Base-by-base conservation (phyloP, 2,329 filamentous ascomycete genomes). In the Orbilia blumenaviensis region DNA sequence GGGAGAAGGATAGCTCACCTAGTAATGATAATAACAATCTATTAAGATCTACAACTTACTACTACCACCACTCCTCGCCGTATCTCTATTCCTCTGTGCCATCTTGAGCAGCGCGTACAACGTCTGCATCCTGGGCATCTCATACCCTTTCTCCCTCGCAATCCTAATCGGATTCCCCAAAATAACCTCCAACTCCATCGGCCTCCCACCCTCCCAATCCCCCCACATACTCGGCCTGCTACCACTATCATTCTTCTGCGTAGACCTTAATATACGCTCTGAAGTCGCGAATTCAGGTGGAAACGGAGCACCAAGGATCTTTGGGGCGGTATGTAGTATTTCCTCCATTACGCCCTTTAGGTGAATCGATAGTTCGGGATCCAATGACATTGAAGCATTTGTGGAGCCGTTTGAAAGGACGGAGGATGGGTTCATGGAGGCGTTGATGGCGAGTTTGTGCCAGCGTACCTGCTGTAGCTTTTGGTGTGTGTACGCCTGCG, bases 121-220 rank as follows among this genome's bases (percentile, higher is more conserved):
- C 5, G 23, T 76, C 64, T 76, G 72, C 83, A 92, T 80, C 81
- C 89, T 83, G 9, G 89, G 89, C 87, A 91, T 87, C 79, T 90
- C 87, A 3, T 89, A 86, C 0, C 89, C 90, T 60, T 86, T 85
- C 63, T 85, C 86, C 78, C 88, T 84, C 8, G 90, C 90, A 52
- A 91, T 88, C 78, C 88, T 84, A 29, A 92, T 87, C 0, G 90
- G 89, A 80, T 92, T 92, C 0, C 90, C 90, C 23, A 92, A 81
- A 42, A 92, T 91, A 36, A 91, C 90, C 82, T 92, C 90, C 60
- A 92, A 81, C 84, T 92, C 90, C 85, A 92, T 86, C 42, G 86
- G 86, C 80, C 88, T 85, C 0, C 88, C 88, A 1, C 85, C 85
- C 81, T 91, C 89, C 89, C 89, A 92, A 80, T 92, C 90, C 12